Base-by-base conservation (phyloP, 2,329 filamentous ascomycete genomes). In the Monilinia polystroma region DNA sequence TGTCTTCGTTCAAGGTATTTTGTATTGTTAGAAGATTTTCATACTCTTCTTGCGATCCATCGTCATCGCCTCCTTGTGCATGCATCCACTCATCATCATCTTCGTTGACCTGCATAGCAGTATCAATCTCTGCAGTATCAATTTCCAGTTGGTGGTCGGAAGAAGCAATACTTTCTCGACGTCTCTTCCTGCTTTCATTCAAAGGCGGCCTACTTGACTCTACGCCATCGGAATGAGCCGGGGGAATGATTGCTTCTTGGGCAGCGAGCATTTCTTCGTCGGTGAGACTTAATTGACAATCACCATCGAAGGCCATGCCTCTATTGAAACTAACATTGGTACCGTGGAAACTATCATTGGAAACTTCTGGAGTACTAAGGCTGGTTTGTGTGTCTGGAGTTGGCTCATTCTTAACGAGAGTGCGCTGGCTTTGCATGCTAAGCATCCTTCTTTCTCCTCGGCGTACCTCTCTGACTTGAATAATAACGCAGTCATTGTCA, bases 71-170 rank as follows among this genome's bases (percentile, higher is more conserved):
- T 20, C 16, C 43, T n/a, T 59, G 20, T 11, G 23, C 29, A 43
- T 59, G 32, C 63, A 65, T 65, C 63, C 63, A 65, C 38, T 29
- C 4, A 58, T 52, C 4, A 10, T 65, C 63, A 49, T 59, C 54
- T 51, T 66, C 64, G n/a, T 57, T 35, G n/a, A 45, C 62, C 35
- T 64, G 38, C 52, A 64, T 64, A 56, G 62, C 70, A 32, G 55
- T 41, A 10, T 71, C 65, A 32, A 68, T 55, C 26, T 47, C 45
- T 47, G 64, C 70, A 29, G 54, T 51, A 11, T 71, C 66, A 29
- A 68, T 56, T 26, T 70, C 8, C 6, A 10, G 38, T 12, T 62
- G 41, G 18, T 66, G 59, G 20, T 68, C 59, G 11, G n/a, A n/a
- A 14, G 18, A 26, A 16, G 23, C 1, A 16, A 35, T 12, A 32